Conservation (phyloP, 495 filamentous ascomycete genomes). For the Neurospora sublineolata region DNA sequence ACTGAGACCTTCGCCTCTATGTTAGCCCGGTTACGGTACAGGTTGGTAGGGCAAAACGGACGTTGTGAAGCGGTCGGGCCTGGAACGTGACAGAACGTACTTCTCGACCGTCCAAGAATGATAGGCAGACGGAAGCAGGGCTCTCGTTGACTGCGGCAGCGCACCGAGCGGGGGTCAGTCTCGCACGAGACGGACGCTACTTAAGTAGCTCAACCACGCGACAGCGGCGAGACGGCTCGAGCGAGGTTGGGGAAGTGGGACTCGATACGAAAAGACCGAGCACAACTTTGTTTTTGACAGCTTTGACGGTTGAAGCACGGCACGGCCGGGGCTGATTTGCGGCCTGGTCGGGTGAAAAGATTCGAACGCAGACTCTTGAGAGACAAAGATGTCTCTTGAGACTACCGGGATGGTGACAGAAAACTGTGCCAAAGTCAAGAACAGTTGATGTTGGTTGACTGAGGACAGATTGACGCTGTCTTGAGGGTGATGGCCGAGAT, state of each 20-base stretch:
- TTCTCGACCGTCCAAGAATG: not conserved
- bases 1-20: not conserved
- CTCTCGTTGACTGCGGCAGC: constrained; percentile 12
- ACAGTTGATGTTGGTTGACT: not conserved
- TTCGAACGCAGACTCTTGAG: not conserved
- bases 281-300: not conserved
- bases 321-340: constrained; percentile 1
- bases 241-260: constrained; percentile 2
- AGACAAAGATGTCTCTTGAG: not conserved
- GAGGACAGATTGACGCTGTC: not conserved
- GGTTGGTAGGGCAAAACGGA: not conserved
- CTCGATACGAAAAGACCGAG: not conserved
- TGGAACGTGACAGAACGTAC: not conserved
- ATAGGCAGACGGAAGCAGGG: not conserved
- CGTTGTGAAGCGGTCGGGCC: not conserved
- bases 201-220: constrained; percentile 1
- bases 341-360: not conserved
- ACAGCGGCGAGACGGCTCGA: constrained; percentile 1
- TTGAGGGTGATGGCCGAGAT: constrained; percentile 13
- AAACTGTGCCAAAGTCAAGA: not conserved
- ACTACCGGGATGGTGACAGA: not conserved
- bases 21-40: not conserved
- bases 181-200: not conserved
- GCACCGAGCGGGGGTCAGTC: constrained; percentile 9
- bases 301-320: not conserved